Evolutionary conservation across 345 rosid species (phyloP).

Genomic region (Melaleuca alternifolia): DNA sequence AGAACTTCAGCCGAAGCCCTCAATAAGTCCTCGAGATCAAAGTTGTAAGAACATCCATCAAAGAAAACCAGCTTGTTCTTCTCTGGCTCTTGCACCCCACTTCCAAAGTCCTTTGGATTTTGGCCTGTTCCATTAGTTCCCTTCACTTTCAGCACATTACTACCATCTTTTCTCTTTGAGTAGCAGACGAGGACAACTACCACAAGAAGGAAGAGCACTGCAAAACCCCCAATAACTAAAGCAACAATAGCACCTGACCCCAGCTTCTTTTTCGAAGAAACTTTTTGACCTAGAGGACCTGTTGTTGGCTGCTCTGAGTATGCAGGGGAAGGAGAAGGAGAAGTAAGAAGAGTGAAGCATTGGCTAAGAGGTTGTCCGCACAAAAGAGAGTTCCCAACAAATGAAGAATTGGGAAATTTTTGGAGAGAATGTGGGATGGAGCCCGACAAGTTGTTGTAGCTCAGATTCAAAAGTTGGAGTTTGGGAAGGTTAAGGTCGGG

Average conservation of each 20-base stretch:
- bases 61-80: conserved; percentile 75
- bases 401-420: conserved; percentile 33
- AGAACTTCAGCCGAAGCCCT: conserved; percentile 92
- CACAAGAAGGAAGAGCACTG: conserved; percentile 26
- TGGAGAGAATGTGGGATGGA: conserved; percentile 45
- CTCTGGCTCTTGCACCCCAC: conserved; percentile 85
- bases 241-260: conserved; percentile 32
- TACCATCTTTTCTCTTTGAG: conserved; percentile 23
- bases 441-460: conserved; percentile 54
- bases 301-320: conserved; percentile 14
- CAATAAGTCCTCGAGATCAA: conserved; percentile 76
- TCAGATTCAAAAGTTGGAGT: conserved; percentile 42
- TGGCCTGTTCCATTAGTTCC: conserved; percentile 19
- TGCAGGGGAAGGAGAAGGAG: conserved; percentile 26
- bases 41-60: conserved; percentile 46
- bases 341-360: conserved; percentile 19
- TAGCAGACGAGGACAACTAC: conserved; percentile 22
- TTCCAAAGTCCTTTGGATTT: conserved; percentile 57
- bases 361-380: conserved; percentile 47
- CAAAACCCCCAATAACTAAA: conserved; percentile 31
- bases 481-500: conserved; percentile 37
- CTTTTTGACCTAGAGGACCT: conserved; percentile 7
- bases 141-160: conserved; percentile 20
- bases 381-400: conserved; percentile 48
- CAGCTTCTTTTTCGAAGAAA: conserved; percentile 17